Base-by-base conservation (phyloP, 352 stramenopile species). In the Pythium rhizo-oryzae region DNA sequence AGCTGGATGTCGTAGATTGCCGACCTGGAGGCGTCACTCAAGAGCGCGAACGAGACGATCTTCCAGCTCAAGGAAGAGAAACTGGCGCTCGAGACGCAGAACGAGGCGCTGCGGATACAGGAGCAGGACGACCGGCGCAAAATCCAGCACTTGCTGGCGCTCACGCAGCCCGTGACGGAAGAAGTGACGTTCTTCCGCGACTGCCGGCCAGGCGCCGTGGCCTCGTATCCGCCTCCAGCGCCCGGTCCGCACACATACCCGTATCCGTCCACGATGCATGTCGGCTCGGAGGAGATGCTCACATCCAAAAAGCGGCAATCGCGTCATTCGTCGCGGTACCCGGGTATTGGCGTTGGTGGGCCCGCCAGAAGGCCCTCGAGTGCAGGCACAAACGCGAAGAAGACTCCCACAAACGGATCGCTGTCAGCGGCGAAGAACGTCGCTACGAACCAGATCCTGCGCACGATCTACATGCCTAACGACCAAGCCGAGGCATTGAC, bases 121-220 rank as follows among this genome's bases (percentile, higher is more conserved):
- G 85, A 96, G 56, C 65, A 80, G 11, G 77, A 90, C 41, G 87
- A 97, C 59, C 70, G 87, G 19, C 73, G 81, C 39, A 92, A 93
- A 51, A 93, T 96, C 64, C 86, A 93, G 67, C 84, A 93, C 24
- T 67, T 97, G 44, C 73, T 97, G 43, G 74, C 77, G 47, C 77
- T 96, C 23, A 96, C 90, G 28, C 82, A 96, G 63, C 90, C 90
- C 0, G 82, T 95, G 58, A 80, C 75, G 0, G 87, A 97, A 67
- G 85, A 92, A 63, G 82, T 91, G n/a, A 89, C 79, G 21, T 93
- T 93, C 70, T 82, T 86, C 25, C 72, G 83, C 55, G 87, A 95
- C 66, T 92, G 85, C 61, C 74, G 87, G 9, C 88, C 86, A 5
- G 80, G 72, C 25, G 68, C 82, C 8, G 72, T 80, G 28, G 78